These are phyloP conservation scores for Paxillus involutus DNA, from an alignment of 768 basidiomycete species.

Conservation along the genomic window DNA sequence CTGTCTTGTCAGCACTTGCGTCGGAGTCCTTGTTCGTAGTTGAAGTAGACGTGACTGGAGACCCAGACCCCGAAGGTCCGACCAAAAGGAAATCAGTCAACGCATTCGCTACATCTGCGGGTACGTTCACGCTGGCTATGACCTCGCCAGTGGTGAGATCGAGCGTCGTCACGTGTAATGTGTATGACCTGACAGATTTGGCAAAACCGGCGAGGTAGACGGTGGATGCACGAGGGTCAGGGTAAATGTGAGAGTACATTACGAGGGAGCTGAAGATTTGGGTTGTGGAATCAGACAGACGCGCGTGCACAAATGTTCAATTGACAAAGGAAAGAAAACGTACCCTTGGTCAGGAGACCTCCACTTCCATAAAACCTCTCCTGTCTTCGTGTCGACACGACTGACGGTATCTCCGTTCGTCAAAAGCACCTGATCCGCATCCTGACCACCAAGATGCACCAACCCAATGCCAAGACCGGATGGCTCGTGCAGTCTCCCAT, in stretches of 20 bases:
- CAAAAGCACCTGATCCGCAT: conserved; percentile 41
- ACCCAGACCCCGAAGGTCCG: conserved; percentile 13
- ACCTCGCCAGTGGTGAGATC: conserved; percentile 53
- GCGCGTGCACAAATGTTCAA: not conserved
- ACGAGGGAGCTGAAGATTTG: conserved; percentile 51
- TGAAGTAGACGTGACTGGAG: not conserved
- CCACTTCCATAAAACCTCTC: conserved; percentile 70
- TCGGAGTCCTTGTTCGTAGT: not conserved
- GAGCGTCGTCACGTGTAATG: conserved; percentile 66
- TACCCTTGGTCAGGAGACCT: conserved; percentile 67
- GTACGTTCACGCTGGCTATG: conserved; percentile 48
- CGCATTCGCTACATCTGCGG: conserved; percentile 44
- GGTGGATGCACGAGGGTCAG: conserved; percentile 47
- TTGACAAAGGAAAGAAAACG: conserved; percentile 20
- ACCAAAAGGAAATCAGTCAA: conserved; percentile 39
- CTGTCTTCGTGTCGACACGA: conserved; percentile 48
- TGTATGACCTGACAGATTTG: conserved; percentile 48
- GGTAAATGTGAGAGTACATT: conserved; percentile 60
- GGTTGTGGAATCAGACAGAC: conserved; percentile 1
- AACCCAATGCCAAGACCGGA: conserved; percentile 56
- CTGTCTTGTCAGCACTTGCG: not conserved
- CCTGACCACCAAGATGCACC: conserved; percentile 32
- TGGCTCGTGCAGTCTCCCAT: conserved; percentile 50
- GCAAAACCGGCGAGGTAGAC: conserved; percentile 56
- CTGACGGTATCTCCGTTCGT: conserved; percentile 62